These are phyloP conservation scores for Penicillium sp. DNA, from an alignment of 2,329 filamentous ascomycete genomes.

Conservation along the genomic window DNA sequence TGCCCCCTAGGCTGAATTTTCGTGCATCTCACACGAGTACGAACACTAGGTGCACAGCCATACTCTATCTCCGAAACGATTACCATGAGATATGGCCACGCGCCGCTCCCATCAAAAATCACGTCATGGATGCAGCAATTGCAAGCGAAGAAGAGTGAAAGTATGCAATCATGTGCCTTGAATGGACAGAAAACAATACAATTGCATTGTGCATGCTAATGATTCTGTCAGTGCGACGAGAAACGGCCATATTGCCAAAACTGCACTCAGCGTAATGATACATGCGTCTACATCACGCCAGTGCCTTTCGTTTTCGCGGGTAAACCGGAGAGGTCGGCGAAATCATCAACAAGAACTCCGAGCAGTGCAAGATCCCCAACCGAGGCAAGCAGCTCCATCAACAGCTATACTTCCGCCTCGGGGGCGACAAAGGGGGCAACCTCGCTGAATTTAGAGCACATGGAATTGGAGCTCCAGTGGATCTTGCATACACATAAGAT, in stretches of 20 bases:
- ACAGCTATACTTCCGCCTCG: neutral
- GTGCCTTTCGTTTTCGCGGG: constrained; percentile 24
- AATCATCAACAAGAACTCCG: neutral
- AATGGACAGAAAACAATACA: neutral
- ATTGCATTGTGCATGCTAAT: neutral
- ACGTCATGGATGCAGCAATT: constrained; percentile 32
- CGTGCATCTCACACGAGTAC: constrained; percentile 1
- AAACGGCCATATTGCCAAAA: constrained; percentile 28
- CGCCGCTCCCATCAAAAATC: constrained; percentile 34
- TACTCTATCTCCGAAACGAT: no score
- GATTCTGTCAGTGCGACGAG: constrained; percentile 30
- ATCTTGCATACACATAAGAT: constrained; percentile 28
- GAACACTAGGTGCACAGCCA: neutral
- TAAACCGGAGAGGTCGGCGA: constrained; percentile 7
- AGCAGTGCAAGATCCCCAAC: neutral
- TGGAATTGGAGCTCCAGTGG: constrained; percentile 31
- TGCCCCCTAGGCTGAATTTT: neutral
- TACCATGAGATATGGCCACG: constrained; percentile 15
- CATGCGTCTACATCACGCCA: constrained; percentile 26
- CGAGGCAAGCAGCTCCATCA: neutral
- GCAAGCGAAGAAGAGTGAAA: constrained; percentile 35
- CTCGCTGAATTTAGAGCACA: constrained; percentile 26
- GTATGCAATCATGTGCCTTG: constrained; percentile 13
- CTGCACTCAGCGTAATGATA: constrained; percentile 27
- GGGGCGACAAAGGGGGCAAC: neutral